A percentile compares a stretch with the other conserved stretches of the same genome.
phyloP scores from a whole-genome alignment of 257 asterid genomes.

The Fraxinus anomala region DNA sequence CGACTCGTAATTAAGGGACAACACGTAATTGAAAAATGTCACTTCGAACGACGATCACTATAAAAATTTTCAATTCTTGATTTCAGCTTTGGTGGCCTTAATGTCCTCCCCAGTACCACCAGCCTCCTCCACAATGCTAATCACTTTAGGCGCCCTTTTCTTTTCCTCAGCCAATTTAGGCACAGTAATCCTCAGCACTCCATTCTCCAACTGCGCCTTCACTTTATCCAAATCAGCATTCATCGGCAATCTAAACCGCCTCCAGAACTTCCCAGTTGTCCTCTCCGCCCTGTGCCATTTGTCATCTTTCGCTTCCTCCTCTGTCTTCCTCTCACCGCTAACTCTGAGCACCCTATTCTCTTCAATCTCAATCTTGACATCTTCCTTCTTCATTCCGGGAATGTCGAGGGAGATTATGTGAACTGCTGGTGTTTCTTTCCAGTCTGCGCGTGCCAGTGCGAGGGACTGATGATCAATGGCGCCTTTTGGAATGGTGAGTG shows the following conservation, averaged over 20 bases:
- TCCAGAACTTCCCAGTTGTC: conserved; percentile 68
- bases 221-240: conserved; percentile 64
- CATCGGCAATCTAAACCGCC: conserved; percentile 75
- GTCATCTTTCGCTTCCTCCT: conserved; percentile 63
- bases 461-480: conserved; percentile 23
- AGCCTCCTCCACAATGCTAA: conserved; percentile 35
- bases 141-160: conserved; percentile 58
- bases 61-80: neutral
- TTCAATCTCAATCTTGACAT: conserved; percentile 63
- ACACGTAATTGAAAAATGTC: too few relatives aligned
- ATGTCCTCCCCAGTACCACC: neutral
- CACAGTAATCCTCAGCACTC: conserved; percentile 67
- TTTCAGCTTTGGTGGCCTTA: conserved; percentile 23
- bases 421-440: conserved; percentile 66
- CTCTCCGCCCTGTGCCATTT: conserved; percentile 87
- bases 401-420: conserved; percentile 67
- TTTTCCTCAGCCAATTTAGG: conserved; percentile 52
- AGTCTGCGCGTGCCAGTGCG: conserved; percentile 65
- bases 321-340: conserved; percentile 69
- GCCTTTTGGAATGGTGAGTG: conserved; percentile 29
- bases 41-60: too few relatives aligned
- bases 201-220: conserved; percentile 62
- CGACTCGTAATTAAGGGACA: too few relatives aligned
- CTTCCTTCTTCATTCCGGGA: conserved; percentile 74
- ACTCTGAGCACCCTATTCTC: conserved; percentile 62